These are phyloP conservation scores for Anisodus tanguticus DNA, from an alignment of 257 asterid genomes.

Conservation along the genomic window DNA sequence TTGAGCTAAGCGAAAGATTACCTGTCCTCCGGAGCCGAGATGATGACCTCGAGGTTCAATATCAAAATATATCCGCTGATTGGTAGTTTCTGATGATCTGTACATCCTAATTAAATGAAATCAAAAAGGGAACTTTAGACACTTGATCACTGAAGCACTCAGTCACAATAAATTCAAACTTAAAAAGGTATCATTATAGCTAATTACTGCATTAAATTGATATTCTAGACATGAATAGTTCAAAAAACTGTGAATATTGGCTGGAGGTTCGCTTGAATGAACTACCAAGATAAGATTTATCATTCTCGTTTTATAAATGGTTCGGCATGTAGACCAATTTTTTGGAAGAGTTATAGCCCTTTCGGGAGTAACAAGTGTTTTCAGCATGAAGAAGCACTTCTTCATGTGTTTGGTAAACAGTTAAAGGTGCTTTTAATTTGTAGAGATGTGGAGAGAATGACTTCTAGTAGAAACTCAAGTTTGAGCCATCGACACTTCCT, in stretches of 20 bases:
- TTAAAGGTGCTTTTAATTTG: not conserved
- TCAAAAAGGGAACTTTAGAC: conserved; percentile 28
- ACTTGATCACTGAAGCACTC: conserved; percentile 19
- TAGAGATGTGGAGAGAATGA: not conserved
- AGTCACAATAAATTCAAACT: not conserved
- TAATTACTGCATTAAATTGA: not conserved
- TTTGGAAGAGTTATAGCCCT: not conserved
- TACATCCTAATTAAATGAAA: conserved; percentile 60
- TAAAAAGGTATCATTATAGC: not conserved
- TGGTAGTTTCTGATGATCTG: conserved; percentile 85
- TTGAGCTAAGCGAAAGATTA: conserved; percentile 41
- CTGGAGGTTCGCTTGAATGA: not conserved
- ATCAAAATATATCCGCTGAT: conserved; percentile 90
- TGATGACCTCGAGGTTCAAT: conserved; percentile 87
- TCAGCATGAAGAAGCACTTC: not conserved
- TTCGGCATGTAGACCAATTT: not conserved
- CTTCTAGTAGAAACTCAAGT: not conserved
- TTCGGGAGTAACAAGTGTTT: not conserved
- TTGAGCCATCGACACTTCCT: not conserved
- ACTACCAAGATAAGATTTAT: not conserved
- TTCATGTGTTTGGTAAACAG: not conserved
- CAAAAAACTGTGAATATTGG: not conserved
- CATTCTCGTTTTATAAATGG: not conserved
- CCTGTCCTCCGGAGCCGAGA: conserved; percentile 98
- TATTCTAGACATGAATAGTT: not conserved